A percentile compares a stretch with the other conserved stretches of the same genome.
These are phyloP conservation scores for Aspergillus ruber DNA, from an alignment of 2,329 filamentous ascomycete species.

Conservation along the genomic window DNA sequence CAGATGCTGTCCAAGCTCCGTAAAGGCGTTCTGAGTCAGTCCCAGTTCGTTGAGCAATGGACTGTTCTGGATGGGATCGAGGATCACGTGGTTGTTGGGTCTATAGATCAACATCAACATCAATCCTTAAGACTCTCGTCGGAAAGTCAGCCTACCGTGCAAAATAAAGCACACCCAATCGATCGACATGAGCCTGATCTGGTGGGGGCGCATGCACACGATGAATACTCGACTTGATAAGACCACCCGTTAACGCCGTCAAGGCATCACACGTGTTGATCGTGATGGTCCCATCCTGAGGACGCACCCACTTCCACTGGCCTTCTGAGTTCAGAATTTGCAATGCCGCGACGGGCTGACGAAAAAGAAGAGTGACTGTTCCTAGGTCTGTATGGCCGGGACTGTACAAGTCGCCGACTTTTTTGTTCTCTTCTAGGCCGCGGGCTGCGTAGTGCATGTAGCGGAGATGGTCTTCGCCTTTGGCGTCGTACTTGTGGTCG, in stretches of 20 bases:
- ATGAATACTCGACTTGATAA: constrained; percentile 47
- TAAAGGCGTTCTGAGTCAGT: constrained; percentile 33
- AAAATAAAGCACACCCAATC: constrained; percentile 41
- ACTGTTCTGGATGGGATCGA: constrained; percentile 34
- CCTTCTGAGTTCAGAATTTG: constrained; percentile 48
- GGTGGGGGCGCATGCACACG: constrained; percentile 44
- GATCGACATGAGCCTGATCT: constrained; percentile 43
- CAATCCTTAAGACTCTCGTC: neutral
- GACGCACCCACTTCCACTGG: constrained; percentile 47
- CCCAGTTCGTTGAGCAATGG: constrained; percentile 32
- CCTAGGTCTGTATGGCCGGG: constrained; percentile 53
- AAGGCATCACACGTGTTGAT: constrained; percentile 48
- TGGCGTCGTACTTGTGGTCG: constrained; percentile 53
- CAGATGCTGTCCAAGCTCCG: constrained; percentile 35
- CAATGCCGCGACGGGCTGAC: constrained; percentile 52
- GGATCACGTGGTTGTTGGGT: constrained; percentile 38
- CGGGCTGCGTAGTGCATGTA: constrained; percentile 56
- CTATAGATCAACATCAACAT: constrained; percentile 8
- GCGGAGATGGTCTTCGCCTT: constrained; percentile 55
- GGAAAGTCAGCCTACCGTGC: constrained; percentile 29
- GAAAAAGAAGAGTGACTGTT: constrained; percentile 52
- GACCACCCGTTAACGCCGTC: constrained; percentile 45
- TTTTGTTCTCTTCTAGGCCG: constrained; percentile 42
- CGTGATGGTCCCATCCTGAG: constrained; percentile 46
- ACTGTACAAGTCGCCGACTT: constrained; percentile 39